These are phyloP conservation scores for Solanum pimpinellifolium DNA, from an alignment of 257 asterid genomes.

Conservation along the genomic window DNA sequence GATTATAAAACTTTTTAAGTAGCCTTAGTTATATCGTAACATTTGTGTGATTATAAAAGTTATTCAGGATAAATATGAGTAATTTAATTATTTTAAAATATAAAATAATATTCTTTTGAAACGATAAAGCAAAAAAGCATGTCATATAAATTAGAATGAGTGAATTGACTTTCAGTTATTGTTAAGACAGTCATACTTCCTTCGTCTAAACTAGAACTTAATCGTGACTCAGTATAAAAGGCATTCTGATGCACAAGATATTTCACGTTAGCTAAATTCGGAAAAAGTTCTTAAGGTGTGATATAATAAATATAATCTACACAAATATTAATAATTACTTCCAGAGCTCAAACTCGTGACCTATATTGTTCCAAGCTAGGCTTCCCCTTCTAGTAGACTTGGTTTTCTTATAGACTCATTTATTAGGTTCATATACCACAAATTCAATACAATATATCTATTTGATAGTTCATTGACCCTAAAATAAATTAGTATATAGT, in stretches of 20 bases:
- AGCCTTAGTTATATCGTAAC: no score
- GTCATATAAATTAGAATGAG: no score
- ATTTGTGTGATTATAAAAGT: no score
- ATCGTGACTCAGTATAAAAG: background rate
- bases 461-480: background rate
- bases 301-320: background rate
- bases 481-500: background rate
- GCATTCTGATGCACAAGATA: background rate
- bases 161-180: background rate
- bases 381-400: background rate
- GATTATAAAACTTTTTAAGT: no score
- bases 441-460: background rate
- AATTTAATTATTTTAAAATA: no score
- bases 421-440: background rate
- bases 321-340: background rate
- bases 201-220: background rate
- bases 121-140: fast-evolving
- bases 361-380: background rate
- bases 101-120: no score
- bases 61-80: no score
- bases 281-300: fast-evolving
- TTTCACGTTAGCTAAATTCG: background rate
- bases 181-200: background rate
- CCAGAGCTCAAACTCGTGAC: fast-evolving
- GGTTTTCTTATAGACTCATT: background rate